phyloP scores from a whole-genome alignment of 1,284 basidiomycete genomes.

The Abortiporus biennis region DNA sequence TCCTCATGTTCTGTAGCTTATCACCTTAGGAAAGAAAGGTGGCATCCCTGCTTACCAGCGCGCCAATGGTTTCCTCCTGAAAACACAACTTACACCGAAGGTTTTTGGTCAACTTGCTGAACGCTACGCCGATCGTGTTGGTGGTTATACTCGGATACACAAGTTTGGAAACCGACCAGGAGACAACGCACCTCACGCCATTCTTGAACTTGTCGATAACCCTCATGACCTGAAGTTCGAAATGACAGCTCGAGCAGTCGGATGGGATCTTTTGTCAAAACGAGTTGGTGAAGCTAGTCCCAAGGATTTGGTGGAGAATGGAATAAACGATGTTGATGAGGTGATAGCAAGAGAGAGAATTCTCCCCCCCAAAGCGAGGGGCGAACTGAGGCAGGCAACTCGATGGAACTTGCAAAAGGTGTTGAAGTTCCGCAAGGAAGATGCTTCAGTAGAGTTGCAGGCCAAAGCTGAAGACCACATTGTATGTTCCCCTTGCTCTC shows the following conservation, averaged over 20 bases:
- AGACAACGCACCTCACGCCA: conserved; percentile 91
- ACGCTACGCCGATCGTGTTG: conserved; percentile 80
- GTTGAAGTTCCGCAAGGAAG: conserved; percentile 45
- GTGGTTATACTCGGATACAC: conserved; percentile 95
- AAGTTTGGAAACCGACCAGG: conserved; percentile 85
- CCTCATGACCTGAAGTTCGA: conserved; percentile 86
- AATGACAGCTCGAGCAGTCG: conserved; percentile 78
- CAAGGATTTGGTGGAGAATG: conserved; percentile 41
- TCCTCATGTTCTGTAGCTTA: conserved; percentile 51
- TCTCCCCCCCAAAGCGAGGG: conserved; percentile 31
- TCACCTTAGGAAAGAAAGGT: conserved; percentile 84
- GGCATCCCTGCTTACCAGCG: conserved; percentile 56
- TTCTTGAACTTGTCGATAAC: conserved; percentile 93
- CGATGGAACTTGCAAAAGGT: conserved; percentile 69
- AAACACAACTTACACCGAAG: conserved; percentile 68
- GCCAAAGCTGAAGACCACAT: conserved; percentile 28
- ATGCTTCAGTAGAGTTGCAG: conserved; percentile 28
- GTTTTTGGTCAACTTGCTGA: conserved; percentile 77
- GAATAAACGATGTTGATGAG: conserved; percentile 38
- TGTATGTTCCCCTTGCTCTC: conserved; percentile 17
- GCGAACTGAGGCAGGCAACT: conserved; percentile 50
- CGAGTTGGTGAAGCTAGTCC: conserved; percentile 40
- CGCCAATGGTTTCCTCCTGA: conserved; percentile 73
- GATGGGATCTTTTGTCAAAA: conserved; percentile 66
- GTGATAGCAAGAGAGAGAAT: conserved; percentile 43